Evolutionary conservation across 139 green algal genomes (phyloP).

Genomic region (Picochlorum sp.): DNA sequence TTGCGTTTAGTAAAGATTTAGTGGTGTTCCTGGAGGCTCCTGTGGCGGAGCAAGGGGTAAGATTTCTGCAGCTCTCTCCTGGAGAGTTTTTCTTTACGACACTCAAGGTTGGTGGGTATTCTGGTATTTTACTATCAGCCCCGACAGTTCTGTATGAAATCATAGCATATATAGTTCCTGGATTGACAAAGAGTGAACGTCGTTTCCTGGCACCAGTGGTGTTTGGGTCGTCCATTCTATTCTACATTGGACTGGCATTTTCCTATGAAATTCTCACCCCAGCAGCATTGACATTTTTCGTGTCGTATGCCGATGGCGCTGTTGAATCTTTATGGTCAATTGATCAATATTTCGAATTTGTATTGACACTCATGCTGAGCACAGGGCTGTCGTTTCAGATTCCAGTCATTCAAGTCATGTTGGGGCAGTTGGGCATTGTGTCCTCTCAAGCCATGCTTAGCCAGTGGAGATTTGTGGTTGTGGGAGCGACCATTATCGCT

Average conservation of each 20-base stretch:
- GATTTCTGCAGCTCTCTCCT: constrained; percentile 95
- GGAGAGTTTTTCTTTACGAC: constrained; percentile 99
- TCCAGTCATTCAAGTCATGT: constrained; percentile 93
- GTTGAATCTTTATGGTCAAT: constrained; percentile 98
- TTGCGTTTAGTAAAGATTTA: constrained; percentile 73
- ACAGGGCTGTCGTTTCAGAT: constrained; percentile 97
- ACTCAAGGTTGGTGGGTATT: constrained; percentile 94
- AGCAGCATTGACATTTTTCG: constrained; percentile 95
- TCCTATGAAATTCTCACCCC: constrained; percentile 93
- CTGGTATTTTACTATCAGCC: constrained; percentile 77
- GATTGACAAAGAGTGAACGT: constrained; percentile 80
- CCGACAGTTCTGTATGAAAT: constrained; percentile 96
- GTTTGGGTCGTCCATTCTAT: constrained; percentile 91
- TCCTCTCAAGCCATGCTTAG: constrained; percentile 82
- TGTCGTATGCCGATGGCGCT: constrained; percentile 89
- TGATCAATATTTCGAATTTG: constrained; percentile 99
- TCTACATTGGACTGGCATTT: constrained; percentile 90
- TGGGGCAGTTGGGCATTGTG: constrained; percentile 89
- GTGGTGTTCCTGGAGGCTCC: constrained; percentile 93
- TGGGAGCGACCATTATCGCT: constrained; percentile 83
- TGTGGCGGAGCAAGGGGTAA: constrained; percentile 80
- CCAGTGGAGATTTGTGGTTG: constrained; percentile 94
- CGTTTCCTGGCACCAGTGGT: constrained; percentile 89
- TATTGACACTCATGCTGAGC: constrained; percentile 93
- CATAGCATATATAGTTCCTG: constrained; percentile 90